Conservation (phyloP, 2,329 filamentous ascomycete genomes). For the Triangularia setosa region DNA sequence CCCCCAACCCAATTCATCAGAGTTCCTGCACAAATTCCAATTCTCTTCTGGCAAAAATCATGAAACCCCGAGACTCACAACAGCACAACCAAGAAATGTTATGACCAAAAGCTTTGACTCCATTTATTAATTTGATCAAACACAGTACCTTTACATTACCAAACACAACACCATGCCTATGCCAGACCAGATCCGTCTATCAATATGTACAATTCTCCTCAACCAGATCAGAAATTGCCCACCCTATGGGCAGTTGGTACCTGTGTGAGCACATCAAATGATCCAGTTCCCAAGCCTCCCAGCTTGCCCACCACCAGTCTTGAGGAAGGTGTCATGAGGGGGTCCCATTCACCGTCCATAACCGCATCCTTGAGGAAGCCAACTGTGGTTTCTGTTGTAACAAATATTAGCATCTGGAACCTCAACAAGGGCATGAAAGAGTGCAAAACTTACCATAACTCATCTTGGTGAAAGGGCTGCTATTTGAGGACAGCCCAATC, state of each 20-base stretch:
- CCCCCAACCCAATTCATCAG: too few relatives aligned
- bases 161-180: not conserved
- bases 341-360: constrained; percentile 84
- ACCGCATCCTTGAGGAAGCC: constrained; percentile 91
- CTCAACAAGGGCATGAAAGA: not conserved
- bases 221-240: constrained; percentile 19
- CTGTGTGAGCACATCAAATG: constrained; percentile 78
- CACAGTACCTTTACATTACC: not conserved
- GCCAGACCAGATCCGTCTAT: not conserved
- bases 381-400: constrained; percentile 65
- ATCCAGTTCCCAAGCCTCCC: constrained; percentile 80
- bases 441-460: constrained; percentile 65
- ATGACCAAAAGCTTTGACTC: not conserved
- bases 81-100: not conserved
- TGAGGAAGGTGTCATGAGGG: constrained; percentile 78
- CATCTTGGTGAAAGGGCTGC: constrained; percentile 96
- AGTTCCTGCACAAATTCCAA: too few relatives aligned
- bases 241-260: constrained; percentile 48
- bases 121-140: not conserved
- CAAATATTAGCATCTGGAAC: not conserved
- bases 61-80: too few relatives aligned
- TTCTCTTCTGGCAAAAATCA: too few relatives aligned
- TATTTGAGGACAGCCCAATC: constrained; percentile 78
- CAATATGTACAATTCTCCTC: not conserved
- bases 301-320: constrained; percentile 83